Evolutionary conservation across 129 eudicot species (phyloP).

Genomic region (Artemisia argyi): DNA sequence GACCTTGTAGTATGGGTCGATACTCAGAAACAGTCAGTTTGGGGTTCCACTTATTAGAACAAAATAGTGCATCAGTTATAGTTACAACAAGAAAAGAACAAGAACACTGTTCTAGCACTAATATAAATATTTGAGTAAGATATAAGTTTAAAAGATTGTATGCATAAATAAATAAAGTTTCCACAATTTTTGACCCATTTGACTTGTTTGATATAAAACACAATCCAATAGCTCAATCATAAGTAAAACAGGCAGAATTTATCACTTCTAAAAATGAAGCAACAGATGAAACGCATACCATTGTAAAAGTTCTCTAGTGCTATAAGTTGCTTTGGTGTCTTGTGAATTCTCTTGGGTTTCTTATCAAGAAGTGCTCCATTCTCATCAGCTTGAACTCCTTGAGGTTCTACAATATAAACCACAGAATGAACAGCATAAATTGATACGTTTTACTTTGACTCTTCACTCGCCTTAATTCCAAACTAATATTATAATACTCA

Average conservation of each 20-base stretch:
- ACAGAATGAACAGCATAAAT: constrained; percentile 24
- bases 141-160: no score
- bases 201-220: neutral
- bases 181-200: no score
- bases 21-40: no score
- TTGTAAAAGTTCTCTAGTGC: constrained; percentile 79
- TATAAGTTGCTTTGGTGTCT: constrained; percentile 69
- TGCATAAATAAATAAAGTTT: no score
- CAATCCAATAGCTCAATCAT: neutral
- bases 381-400: constrained; percentile 56
- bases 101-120: no score
- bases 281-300: constrained; percentile 45
- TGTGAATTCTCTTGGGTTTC: constrained; percentile 67
- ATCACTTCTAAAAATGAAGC: constrained; percentile 10
- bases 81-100: no score
- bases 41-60: no score
- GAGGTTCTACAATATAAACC: constrained; percentile 37
- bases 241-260: neutral
- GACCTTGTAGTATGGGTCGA: no score
- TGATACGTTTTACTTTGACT: neutral
- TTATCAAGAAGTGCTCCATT: constrained; percentile 57
- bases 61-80: no score
- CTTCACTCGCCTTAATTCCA: neutral
- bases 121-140: no score
- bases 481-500: neutral